Evolutionary conservation across 352 stramenopile species (phyloP).

Genomic region (Pythium folliculosum): DNA sequence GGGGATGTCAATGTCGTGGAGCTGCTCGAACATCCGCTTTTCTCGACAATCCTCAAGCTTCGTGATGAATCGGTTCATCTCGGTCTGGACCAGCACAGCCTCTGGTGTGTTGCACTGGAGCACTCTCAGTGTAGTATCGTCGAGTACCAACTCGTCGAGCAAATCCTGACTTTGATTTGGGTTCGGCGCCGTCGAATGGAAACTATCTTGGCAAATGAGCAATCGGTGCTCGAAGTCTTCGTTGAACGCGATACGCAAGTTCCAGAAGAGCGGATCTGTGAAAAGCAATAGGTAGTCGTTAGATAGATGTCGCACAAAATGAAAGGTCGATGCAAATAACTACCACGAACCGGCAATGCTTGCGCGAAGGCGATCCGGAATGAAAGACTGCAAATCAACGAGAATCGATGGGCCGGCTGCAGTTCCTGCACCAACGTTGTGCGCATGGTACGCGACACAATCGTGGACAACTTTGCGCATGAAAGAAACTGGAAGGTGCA

Average conservation of each 20-base stretch:
- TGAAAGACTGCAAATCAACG: constrained; percentile 28
- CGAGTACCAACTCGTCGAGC: constrained; percentile 7
- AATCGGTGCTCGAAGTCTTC: constrained; percentile 20
- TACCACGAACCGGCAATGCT: constrained; percentile 25
- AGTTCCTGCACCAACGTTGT: too few relatives aligned
- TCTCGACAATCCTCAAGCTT: constrained; percentile 27
- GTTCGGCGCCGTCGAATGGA: constrained; percentile 10
- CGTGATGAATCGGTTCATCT: constrained; percentile 21
- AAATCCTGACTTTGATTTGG: not conserved
- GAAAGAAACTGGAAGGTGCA: constrained; percentile 24
- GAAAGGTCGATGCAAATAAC: not conserved
- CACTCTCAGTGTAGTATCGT: constrained; percentile 14
- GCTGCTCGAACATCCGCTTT: constrained; percentile 21
- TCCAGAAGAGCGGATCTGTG: constrained; percentile 31
- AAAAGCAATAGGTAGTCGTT: not conserved
- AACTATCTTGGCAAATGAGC: constrained; percentile 22
- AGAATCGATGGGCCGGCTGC: constrained; percentile 7
- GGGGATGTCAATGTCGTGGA: constrained; percentile 23
- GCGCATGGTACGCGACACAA: constrained; percentile 19
- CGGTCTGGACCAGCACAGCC: not conserved
- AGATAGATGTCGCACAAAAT: not conserved
- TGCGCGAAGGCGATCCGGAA: constrained; percentile 28
- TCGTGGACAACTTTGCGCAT: constrained; percentile 32
- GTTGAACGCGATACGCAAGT: constrained; percentile 27
- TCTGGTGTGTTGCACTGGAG: constrained; percentile 15